These are phyloP conservation scores for Neofusicoccum parvum DNA, from an alignment of 2,329 filamentous ascomycete genomes.

Conservation along the genomic window DNA sequence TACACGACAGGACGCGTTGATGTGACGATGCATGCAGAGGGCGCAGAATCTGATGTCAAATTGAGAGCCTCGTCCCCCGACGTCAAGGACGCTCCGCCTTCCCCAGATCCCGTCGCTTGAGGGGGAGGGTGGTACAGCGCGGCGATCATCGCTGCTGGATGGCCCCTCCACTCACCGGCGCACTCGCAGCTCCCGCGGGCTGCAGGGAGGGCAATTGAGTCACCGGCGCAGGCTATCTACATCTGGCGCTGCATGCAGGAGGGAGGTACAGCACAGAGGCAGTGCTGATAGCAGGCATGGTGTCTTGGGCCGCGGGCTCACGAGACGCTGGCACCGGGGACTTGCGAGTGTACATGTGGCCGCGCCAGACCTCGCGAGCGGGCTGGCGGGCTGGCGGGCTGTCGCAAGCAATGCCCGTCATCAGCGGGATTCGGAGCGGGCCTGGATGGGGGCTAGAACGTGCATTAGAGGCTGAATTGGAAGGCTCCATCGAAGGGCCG, in stretches of 20 bases:
- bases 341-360: not conserved
- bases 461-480: not conserved
- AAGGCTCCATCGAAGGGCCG: not conserved
- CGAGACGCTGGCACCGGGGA: not conserved
- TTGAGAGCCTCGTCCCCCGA: not conserved
- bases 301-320: not conserved
- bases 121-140: not conserved
- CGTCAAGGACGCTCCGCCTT: not conserved
- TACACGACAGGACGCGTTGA: not conserved
- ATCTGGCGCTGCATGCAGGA: not conserved
- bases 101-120: not conserved
- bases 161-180: not conserved
- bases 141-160: slow-evolving; percentile 6
- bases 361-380: too few species aligned
- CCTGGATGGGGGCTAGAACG: not conserved
- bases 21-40: not conserved
- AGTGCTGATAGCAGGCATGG: not conserved
- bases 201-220: not conserved
- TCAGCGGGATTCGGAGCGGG: not conserved
- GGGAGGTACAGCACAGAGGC: not conserved
- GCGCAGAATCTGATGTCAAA: slow-evolving; percentile 1
- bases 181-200: not conserved
- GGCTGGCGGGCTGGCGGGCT: not conserved
- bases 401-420: not conserved
- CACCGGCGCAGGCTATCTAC: not conserved